These are phyloP conservation scores for Sclerotinia borealis DNA, from an alignment of 2,329 filamentous ascomycete species.

Conservation along the genomic window DNA sequence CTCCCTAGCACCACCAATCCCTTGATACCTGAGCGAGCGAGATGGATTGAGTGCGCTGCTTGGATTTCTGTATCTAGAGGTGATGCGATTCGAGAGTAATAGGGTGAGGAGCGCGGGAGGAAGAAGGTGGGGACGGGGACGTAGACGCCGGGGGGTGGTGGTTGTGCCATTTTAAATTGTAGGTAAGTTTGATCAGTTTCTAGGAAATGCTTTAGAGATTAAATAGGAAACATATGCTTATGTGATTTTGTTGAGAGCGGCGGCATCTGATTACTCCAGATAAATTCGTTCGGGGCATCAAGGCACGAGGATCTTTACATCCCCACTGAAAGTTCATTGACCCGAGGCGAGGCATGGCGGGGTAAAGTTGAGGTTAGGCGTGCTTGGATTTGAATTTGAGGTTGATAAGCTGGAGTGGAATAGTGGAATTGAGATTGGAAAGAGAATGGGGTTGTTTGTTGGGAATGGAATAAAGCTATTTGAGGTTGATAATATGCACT, in stretches of 20 bases:
- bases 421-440: background rate
- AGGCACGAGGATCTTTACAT: conserved; percentile 5
- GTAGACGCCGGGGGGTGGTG: conserved; percentile 32
- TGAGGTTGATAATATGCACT: background rate
- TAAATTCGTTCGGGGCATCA: conserved; percentile 2
- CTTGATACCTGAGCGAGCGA: conserved; percentile 52
- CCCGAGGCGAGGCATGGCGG: conserved; percentile 10
- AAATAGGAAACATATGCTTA: background rate
- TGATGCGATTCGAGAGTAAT: conserved; percentile 24
- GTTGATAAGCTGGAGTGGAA: background rate
- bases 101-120: conserved; percentile 27
- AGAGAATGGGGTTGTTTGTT: background rate
- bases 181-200: background rate
- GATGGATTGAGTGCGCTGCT: conserved; percentile 50
- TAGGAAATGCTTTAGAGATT: background rate
- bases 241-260: background rate
- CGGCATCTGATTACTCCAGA: background rate
- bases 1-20: conserved; percentile 57
- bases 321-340: conserved; percentile 9
- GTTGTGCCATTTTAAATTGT: conserved; percentile 19
- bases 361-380: background rate
- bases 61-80: conserved; percentile 46
- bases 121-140: conserved; percentile 60
- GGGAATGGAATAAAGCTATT: background rate
- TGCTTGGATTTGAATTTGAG: background rate